Base-by-base conservation (phyloP, 1,284 basidiomycete species). In the Rhodotorula sp. region DNA sequence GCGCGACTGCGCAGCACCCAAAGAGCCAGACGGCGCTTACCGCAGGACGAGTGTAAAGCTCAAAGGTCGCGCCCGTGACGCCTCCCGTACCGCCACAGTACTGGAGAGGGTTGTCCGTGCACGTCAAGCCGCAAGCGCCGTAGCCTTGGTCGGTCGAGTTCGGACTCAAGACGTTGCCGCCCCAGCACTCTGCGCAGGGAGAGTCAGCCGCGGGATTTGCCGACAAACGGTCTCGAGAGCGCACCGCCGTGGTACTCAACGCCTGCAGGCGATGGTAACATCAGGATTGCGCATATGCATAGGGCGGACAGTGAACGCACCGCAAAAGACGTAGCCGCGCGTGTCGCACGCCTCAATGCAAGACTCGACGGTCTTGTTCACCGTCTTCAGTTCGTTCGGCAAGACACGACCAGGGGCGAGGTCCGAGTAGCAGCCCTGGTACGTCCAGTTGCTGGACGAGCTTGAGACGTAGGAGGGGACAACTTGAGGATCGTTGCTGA, bases 351-450 rank as follows among this genome's bases (percentile, higher is more conserved):
- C 63, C n/a, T 60, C 61, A 18, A 72, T 50, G 54, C 68, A 70
- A 5, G 51, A 59, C 31, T 70, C 58, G 54, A 72, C 66, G 8
- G 70, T 70, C 60, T 62, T 52, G 13, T 46, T 57, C 28, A 28
- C 7, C 28, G 54, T 63, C 3, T 44, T 26, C 20, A 74, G 67
- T 24, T 59, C 58, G 52, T 66, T 68, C 18, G 70, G 64, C 11
- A 71, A 62, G 6, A 60, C 68, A 6, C 70, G 70, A 1, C 52
- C 60, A 47, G 53, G 53, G 30, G 66, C 60, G 40, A 55, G 44
- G 50, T 72, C 70, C 24, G 65, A 61, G 55, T 72, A 74, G 64
- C 70, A 71, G 31, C 66, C 67, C 20, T 58, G 52, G 63, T 71
- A 72, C 0, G 47, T 52, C 58, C 59, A 72, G 0, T 30, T 26